Evolutionary conservation across 306 rosid species (phyloP).

Genomic region (Trifolium subterraneum): DNA sequence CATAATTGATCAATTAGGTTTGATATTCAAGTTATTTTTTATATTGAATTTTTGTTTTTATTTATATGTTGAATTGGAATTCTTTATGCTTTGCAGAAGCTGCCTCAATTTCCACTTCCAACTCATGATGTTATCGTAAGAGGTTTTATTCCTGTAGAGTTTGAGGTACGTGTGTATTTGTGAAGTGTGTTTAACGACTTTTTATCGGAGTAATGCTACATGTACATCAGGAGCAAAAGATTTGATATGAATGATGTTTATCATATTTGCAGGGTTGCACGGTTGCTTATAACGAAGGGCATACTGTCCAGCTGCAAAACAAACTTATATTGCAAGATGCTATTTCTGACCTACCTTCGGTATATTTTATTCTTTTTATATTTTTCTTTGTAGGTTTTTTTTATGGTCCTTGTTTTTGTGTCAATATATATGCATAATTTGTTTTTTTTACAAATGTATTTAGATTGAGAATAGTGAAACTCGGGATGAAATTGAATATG

Average conservation of each 20-base stretch:
- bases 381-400: neutral
- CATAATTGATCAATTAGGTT: neutral
- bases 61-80: neutral
- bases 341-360: conserved; percentile 82
- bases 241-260: neutral
- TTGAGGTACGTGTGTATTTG: conserved; percentile 62
- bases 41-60: neutral
- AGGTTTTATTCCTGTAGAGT: conserved; percentile 70
- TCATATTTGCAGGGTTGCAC: conserved; percentile 51
- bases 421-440: neutral
- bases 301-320: conserved; percentile 31
- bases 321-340: conserved; percentile 73
- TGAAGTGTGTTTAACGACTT: neutral
- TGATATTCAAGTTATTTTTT: neutral
- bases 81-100: conserved; percentile 49
- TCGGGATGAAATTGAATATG: conserved; percentile 59
- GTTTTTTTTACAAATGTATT: neutral
- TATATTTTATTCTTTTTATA: conserved; percentile 28
- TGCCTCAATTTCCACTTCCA: conserved; percentile 87
- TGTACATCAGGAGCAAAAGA: neutral
- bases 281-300: conserved; percentile 67
- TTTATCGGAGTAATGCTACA: neutral
- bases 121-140: conserved; percentile 77
- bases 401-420: neutral
- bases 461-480: conserved; percentile 65